Base-by-base conservation (phyloP, 768 basidiomycete species). In the Mrakia hoshinonis region DNA sequence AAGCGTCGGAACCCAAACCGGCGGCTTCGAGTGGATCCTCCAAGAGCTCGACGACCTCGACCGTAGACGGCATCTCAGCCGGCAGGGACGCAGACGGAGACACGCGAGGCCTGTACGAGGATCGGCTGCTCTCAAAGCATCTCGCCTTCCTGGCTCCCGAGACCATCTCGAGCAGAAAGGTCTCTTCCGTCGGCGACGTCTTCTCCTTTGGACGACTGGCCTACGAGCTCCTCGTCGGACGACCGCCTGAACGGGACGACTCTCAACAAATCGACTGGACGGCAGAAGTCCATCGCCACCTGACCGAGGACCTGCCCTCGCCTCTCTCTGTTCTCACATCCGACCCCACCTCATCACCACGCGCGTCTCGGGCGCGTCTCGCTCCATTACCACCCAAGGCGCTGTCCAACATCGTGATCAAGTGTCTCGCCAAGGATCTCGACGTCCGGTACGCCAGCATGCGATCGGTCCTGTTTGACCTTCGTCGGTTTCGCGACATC, bases 181-280 rank as follows among this genome's bases (percentile, higher is more conserved):
- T 52, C 24, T 34, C 66, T 1, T 49, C 49, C 66, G 66, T 67
- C 34, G 66, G 66, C 26, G 77, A 78, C 67, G 72, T 78, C 13
- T 79, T 75, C 52, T 73, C 74, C 10, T 77, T 77, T 54, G 78
- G 76, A 4, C 75, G 76, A 0, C 47, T 75, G 10, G 76, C 76
- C 4, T 78, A 76, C 66, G 77, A 78, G 64, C 68, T 77, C 36
- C 12, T 79, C 5, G 76, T 76, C 3, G 74, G 75, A 0, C 51
- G 58, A 18, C 63, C 69, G 5, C 73, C 75, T 2, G 76, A 77
- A 34, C 7, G 67, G 66, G 15, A 54, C 55, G 29, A 69, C 43
- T 9, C 74, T 34, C 20, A 74, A 11, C 48, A 74, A 29, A 46
- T 60, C 4, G 77, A 78, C 48, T 49, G 78, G 3, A 68, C 78